phyloP scores from a whole-genome alignment of 2,329 filamentous ascomycete genomes.

The Nigrograna mackinnonii region DNA sequence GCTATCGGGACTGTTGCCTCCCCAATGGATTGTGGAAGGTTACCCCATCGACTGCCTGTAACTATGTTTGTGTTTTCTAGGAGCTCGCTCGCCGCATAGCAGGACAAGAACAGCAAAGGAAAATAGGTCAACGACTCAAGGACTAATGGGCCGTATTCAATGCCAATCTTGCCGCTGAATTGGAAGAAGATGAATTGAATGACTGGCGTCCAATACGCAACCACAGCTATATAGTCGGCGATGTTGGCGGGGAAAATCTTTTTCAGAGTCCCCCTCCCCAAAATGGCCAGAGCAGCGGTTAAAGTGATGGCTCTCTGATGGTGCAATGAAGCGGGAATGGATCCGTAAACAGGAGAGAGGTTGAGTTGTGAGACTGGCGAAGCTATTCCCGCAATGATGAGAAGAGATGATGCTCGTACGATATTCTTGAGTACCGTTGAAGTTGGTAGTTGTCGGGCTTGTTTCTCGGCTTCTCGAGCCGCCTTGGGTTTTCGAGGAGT shows the following conservation, averaged over 20 bases:
- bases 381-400: conserved; percentile 64
- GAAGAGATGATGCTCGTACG: conserved; percentile 44
- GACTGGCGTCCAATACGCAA: conserved; percentile 75
- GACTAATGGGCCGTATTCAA: conserved; percentile 71
- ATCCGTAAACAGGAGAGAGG: conserved; percentile 86
- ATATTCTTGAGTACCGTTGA: conserved; percentile 32
- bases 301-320: conserved; percentile 69
- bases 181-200: conserved; percentile 73
- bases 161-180: conserved; percentile 68
- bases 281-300: conserved; percentile 73
- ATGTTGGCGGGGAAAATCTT: conserved; percentile 54
- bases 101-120: conserved; percentile 44
- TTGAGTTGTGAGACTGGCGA: conserved; percentile 74
- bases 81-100: conserved; percentile 49
- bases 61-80: conserved; percentile 65
- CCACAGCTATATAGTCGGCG: conserved; percentile 64
- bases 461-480: conserved; percentile 25
- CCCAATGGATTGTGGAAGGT: conserved; percentile 59
- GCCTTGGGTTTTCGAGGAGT: conserved; percentile 39
- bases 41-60: conserved; percentile 42
- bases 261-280: conserved; percentile 63
- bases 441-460: conserved; percentile 23
- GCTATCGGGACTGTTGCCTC: conserved; percentile 68
- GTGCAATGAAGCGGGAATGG: conserved; percentile 74
- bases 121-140: conserved; percentile 76